Evolutionary conservation across 2,329 filamentous ascomycete genomes (phyloP), one percentile per base, ranked within the genome.

Genomic region (Aureobasidium sp.): DNA sequence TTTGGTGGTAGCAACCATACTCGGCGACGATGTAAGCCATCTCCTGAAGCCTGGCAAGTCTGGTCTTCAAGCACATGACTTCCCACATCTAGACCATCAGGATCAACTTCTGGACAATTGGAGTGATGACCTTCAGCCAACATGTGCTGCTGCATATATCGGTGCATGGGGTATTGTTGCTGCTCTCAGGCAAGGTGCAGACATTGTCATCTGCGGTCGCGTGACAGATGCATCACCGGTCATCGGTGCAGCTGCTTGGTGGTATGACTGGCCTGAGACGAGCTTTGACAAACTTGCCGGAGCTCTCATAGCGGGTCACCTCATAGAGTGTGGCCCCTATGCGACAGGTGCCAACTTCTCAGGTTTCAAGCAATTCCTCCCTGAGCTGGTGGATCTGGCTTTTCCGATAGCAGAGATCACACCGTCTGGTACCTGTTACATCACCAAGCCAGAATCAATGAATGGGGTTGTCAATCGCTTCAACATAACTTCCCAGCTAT

Each of bases 401-500:
- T 70, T 62, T 49, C 67, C 67, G 0, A 64, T 70, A 22, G 67
- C 65, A 4, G 67, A 70, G 52, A 66, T 69, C 12, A 59, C 62
- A 0, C 60, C 61, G 27, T 62, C 64, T 35, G 66, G 68, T 16
- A 65, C 68, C 22, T 68, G 69, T 55, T 60, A 59, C 29, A 66
- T 70, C 52, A 66, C 66, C 8, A 72, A 71, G 59, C 66, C 67
- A 25, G 57, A 58, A 47, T 63, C 57, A 30, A 67, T 59, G 54
- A 65, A 62, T 24, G 70, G 70, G 30, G 62, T 63, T 44, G 66
- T 71, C 6, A 67, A 68, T 1, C 70, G 74, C 6, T 73, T 79
- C 51, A 80, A 77, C 0, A 74, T 76, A 53, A 72, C 71, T 0
- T 74, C 72, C 3, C 78, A 80, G 56, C 65, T 79, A 2, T 59